Base-by-base conservation (phyloP, 805 yeast species). In the Schizosaccharomyces lindneri region DNA sequence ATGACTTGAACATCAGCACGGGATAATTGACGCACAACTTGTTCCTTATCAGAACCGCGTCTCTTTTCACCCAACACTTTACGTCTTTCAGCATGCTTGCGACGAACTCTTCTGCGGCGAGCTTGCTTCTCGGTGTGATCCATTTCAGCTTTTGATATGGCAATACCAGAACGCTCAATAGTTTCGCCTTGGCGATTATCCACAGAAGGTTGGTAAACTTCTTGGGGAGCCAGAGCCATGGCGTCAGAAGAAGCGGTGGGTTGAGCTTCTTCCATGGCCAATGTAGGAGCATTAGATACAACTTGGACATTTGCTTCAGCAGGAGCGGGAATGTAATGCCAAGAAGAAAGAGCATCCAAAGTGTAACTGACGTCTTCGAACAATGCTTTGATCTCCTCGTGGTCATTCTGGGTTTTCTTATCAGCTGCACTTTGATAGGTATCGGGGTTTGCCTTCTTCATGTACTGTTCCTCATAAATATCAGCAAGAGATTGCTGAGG, bases 191-290 rank as follows among this genome's bases (percentile, higher is more conserved):
- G n/a, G 21, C 48, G 48, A 6, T 19, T 21, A 31, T 13, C 60
- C 19, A 19, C 9, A 36, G 43, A 21, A 7, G 60, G 43, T 7
- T 41, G n/a, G 32, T 83, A 93, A 7, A 93, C 77, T 73, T 90
- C 98, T 74, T 90, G 98, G 48, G 98, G 98, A 1, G 98, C 98
- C 67, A 93, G 76, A 27, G 83, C 86, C 39, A 43, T 43, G 29
- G 55, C 29, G 43, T 79, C 74, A 1, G 93, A 80, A 73, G 85
- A 76, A 46, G 88, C 82, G 63, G 87, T 76, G 60, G 98, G 98
- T 73, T 88, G 97, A 1, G 96, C 93, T 69, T 93, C 97, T 73
- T 90, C 98, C 95, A 90, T 86, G 1, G 83, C 69, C 60, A 93
- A 83, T 1, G 95, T 79, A 4, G 95, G 83, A 0, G 85, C 77